A percentile compares a stretch with the other conserved stretches of the same genome.
Evolutionary conservation across 306 rosid species (phyloP).

Genomic region (Vigna hirtella): DNA sequence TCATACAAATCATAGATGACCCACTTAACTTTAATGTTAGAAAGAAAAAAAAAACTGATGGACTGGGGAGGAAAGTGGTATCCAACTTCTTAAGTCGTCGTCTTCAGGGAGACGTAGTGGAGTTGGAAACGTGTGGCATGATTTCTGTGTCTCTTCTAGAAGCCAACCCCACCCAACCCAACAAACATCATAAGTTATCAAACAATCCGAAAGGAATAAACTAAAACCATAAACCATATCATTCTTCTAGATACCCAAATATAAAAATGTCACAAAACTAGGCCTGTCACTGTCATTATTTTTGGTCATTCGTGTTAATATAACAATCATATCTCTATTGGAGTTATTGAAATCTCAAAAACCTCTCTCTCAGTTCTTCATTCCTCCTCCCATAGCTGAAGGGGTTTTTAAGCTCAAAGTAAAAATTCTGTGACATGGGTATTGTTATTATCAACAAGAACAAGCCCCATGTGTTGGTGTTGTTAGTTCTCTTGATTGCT

Average conservation of each 20-base stretch:
- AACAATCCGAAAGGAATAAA: conserved; percentile 7
- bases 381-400: not conserved
- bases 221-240: not conserved
- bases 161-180: conserved; percentile 33
- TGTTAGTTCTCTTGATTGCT: conserved; percentile 29
- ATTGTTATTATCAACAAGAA: not conserved
- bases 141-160: conserved; percentile 42
- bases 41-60: not conserved
- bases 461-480: conserved; percentile 28
- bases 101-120: conserved; percentile 43
- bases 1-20: not conserved
- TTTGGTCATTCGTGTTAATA: conserved; percentile 5
- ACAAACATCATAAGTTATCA: not conserved
- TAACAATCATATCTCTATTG: conserved; percentile 24
- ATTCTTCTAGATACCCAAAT: conserved; percentile 46
- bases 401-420: not conserved
- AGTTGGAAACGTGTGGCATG: conserved; percentile 48
- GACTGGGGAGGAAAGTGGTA: not conserved
- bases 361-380: not conserved
- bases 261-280: not conserved
- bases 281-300: conserved; percentile 28
- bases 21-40: conserved; percentile 10
- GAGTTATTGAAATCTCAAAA: no score
- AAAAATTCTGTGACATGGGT: conserved; percentile 26
- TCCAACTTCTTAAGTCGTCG: conserved; percentile 31